Evolutionary conservation across 495 filamentous ascomycete genomes (phyloP).

Genomic region (Aspergillus panamensis): DNA sequence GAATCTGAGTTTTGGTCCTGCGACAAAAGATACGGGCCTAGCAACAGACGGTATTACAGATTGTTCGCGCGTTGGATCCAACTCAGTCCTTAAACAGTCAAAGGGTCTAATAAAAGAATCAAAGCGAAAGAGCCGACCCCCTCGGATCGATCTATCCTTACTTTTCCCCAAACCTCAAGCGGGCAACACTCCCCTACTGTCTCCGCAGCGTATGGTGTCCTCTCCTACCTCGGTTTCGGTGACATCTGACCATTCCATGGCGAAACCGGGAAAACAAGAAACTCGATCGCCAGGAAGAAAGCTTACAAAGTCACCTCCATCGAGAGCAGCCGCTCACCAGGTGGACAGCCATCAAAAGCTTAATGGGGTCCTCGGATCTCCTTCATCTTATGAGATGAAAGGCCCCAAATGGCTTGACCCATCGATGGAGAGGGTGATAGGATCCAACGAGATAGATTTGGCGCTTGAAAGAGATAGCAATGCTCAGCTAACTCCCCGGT

Average conservation of each 20-base stretch:
- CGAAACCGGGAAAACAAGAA: slow-evolving; percentile 18
- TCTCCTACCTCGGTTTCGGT: slow-evolving; percentile 44
- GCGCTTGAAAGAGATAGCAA: slow-evolving; percentile 36
- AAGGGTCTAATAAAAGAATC: slow-evolving; percentile 33
- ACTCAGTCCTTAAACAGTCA: slow-evolving; percentile 25
- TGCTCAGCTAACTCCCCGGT: slow-evolving; percentile 14
- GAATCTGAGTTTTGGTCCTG: not conserved
- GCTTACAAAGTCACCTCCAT: slow-evolving; percentile 30
- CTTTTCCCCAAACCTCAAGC: slow-evolving; percentile 46
- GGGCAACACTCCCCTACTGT: slow-evolving; percentile 34
- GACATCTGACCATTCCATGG: slow-evolving; percentile 27
- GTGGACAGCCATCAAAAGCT: slow-evolving; percentile 1
- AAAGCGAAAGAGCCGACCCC: slow-evolving; percentile 42
- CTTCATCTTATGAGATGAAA: slow-evolving; percentile 23
- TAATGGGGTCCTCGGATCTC: slow-evolving; percentile 15
- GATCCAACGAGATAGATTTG: slow-evolving; percentile 39
- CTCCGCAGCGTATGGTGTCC: slow-evolving; percentile 44
- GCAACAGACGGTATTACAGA: not conserved
- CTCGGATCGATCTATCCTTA: slow-evolving; percentile 43
- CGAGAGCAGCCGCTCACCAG: slow-evolving; percentile 5
- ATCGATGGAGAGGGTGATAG: slow-evolving; percentile 33
- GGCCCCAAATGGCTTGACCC: slow-evolving; percentile 28
- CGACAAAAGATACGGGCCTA: slow-evolving; percentile 3
- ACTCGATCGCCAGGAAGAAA: slow-evolving; percentile 19
- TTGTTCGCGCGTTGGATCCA: slow-evolving; percentile 19